Evolutionary conservation across 805 yeast genomes (phyloP).

Genomic region (Vanderwaltozyma polyspora): DNA sequence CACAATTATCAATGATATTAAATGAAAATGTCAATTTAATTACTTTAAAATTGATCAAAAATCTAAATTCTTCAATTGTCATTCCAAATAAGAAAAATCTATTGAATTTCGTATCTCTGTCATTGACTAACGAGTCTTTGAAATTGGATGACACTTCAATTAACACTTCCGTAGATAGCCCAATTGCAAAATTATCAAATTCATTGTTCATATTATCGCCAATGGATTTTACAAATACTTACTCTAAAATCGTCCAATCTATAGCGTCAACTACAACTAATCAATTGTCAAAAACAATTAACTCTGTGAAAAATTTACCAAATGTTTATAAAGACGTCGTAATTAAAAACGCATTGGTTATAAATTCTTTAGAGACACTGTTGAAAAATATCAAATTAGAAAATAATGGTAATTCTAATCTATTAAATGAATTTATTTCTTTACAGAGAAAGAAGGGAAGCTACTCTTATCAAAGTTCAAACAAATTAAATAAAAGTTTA

Average conservation of each 20-base stretch:
- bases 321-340: constrained; percentile 14
- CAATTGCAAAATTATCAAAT: constrained; percentile 5
- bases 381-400: constrained; percentile 9
- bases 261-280: constrained; percentile 12
- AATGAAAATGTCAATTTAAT: constrained; percentile 19
- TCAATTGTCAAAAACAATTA: constrained; percentile 18
- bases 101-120: constrained; percentile 9
- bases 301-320: constrained; percentile 20
- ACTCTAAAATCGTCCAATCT: constrained; percentile 17
- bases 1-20: constrained; percentile 17
- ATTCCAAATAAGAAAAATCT: constrained; percentile 15
- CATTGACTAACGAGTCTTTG: constrained; percentile 9
- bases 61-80: constrained; percentile 12
- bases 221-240: constrained; percentile 12
- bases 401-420: constrained; percentile 4
- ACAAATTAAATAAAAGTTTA: constrained; percentile 11
- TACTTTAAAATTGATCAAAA: constrained; percentile 19
- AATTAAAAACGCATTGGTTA: constrained; percentile 6
- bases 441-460: constrained; percentile 7
- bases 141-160: constrained; percentile 1
- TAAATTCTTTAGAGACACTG: constrained; percentile 11
- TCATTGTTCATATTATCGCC: constrained; percentile 16
- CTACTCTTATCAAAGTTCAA: constrained; percentile 4
- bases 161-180: neutral
- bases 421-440: constrained; percentile 12